Conservation (phyloP, 345 rosid species). For the Clarkia xantiana region DNA sequence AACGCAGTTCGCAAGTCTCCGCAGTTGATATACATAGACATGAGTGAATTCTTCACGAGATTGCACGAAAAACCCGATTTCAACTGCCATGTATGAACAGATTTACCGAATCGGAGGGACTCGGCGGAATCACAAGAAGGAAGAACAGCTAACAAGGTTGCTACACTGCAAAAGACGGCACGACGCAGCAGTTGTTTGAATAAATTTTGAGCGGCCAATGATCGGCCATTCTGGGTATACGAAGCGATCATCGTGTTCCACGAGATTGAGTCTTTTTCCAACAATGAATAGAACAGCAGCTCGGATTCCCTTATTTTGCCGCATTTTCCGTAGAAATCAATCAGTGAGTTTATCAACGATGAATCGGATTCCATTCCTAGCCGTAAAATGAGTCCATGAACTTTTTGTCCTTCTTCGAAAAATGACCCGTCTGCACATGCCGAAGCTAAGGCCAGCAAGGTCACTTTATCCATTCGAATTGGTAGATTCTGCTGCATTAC, state of each 20-base stretch:
- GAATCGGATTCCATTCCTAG: slow-evolving; percentile 16
- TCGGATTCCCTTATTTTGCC: slow-evolving; percentile 17
- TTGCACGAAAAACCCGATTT: slow-evolving; percentile 28
- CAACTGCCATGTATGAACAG: slow-evolving; percentile 31
- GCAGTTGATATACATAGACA: slow-evolving; percentile 26
- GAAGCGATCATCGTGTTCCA: slow-evolving; percentile 42
- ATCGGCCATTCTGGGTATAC: slow-evolving; percentile 16
- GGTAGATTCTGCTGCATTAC: slow-evolving; percentile 24
- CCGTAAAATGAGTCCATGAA: slow-evolving; percentile 31
- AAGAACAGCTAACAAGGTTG: slow-evolving; percentile 36
- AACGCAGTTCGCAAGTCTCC: slow-evolving; percentile 24
- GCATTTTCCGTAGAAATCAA: slow-evolving; percentile 36
- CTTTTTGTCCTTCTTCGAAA: slow-evolving; percentile 28
- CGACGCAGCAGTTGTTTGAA: slow-evolving; percentile 25
- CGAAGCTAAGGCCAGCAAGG: slow-evolving; percentile 24
- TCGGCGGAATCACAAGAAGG: slow-evolving; percentile 27
- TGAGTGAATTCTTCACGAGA: slow-evolving; percentile 23
- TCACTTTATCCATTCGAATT: slow-evolving; percentile 26
- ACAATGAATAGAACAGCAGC: slow-evolving; percentile 18
- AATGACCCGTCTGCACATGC: slow-evolving; percentile 26
- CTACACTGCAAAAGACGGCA: slow-evolving; percentile 17
- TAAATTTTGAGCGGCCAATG: slow-evolving; percentile 20
- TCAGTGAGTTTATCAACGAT: slow-evolving; percentile 25
- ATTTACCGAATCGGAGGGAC: slow-evolving; percentile 29
- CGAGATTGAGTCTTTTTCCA: slow-evolving; percentile 25